Percentiles rank a stretch among this genome's conserved stretches.
Conservation (phyloP, 208 protist species). For the Trichomonas tenax region DNA sequence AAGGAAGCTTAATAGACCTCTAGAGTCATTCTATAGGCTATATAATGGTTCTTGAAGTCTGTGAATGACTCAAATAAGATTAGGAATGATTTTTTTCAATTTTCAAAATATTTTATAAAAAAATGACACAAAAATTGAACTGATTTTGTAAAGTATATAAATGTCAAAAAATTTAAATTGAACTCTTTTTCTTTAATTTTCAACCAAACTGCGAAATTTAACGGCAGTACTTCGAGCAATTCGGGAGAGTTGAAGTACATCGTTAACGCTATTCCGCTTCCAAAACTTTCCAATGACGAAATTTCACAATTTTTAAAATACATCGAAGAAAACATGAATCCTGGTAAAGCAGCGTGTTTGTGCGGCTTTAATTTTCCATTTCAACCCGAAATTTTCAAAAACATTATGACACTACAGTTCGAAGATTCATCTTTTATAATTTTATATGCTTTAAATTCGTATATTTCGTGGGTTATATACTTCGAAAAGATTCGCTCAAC, state of each 20-base stretch:
- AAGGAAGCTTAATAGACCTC: too few relatives aligned
- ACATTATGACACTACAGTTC: neutral
- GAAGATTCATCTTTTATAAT: neutral
- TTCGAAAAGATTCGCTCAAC: neutral
- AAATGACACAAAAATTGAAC: too few relatives aligned
- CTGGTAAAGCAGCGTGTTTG: neutral
- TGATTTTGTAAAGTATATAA: too few relatives aligned
- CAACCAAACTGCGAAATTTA: neutral
- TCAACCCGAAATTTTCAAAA: neutral
- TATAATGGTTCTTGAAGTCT: too few relatives aligned
- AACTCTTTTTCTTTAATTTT: neutral
- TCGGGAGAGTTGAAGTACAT: neutral
- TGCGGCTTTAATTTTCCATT: neutral
- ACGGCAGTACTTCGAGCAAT: neutral
- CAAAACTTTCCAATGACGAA: neutral
- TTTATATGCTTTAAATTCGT: neutral
- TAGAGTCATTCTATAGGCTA: too few relatives aligned
- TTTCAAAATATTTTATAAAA: too few relatives aligned
- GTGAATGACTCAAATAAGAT: too few relatives aligned
- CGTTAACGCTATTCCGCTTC: neutral
- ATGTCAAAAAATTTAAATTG: too few relatives aligned
- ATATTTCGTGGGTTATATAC: neutral
- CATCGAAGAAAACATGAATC: neutral
- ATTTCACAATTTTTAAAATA: neutral
- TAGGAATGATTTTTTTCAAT: too few relatives aligned